These are phyloP conservation scores for Pseudogymnoascus sp. DNA, from an alignment of 2,329 filamentous ascomycete species.

Conservation along the genomic window DNA sequence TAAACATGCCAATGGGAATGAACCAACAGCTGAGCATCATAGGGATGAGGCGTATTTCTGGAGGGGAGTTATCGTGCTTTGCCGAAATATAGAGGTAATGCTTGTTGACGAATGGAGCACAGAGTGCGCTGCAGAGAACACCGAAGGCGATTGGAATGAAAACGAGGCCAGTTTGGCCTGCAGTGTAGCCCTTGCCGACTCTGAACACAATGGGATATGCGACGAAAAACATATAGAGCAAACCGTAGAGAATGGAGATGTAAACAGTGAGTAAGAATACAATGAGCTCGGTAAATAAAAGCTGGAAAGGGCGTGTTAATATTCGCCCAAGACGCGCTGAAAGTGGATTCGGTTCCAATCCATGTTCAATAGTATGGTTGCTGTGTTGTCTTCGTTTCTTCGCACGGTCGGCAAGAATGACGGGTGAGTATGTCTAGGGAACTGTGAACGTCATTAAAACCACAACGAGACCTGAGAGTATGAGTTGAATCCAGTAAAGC, in stretches of 20 bases:
- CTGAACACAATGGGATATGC: constrained; percentile 83
- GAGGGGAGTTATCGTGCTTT: constrained; percentile 61
- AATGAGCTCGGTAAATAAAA: constrained; percentile 67
- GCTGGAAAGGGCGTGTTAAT: constrained; percentile 57
- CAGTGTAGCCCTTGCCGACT: constrained; percentile 64
- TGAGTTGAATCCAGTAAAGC: constrained; percentile 78
- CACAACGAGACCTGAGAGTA: constrained; percentile 61
- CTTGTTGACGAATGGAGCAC: constrained; percentile 64
- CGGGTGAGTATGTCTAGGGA: constrained; percentile 76
- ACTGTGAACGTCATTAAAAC: constrained; percentile 72
- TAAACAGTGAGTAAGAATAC: constrained; percentile 63
- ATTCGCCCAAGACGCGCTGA: too few species aligned
- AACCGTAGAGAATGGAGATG: constrained; percentile 71
- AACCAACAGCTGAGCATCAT: constrained; percentile 71
- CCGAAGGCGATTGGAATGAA: constrained; percentile 67
- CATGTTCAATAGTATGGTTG: too few species aligned
- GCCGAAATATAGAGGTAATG: constrained; percentile 63
- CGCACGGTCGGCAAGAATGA: constrained; percentile 61
- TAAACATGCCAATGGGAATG: constrained; percentile 70
- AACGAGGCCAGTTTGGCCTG: constrained; percentile 65
- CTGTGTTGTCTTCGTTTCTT: constrained; percentile 58
- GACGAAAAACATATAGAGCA: constrained; percentile 84
- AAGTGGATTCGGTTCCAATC: too few species aligned
- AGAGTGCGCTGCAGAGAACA: constrained; percentile 51
- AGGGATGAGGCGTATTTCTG: constrained; percentile 49